Evolutionary conservation across 768 basidiomycete genomes (phyloP).

Genomic region (Pleurotus tuber-regium): DNA sequence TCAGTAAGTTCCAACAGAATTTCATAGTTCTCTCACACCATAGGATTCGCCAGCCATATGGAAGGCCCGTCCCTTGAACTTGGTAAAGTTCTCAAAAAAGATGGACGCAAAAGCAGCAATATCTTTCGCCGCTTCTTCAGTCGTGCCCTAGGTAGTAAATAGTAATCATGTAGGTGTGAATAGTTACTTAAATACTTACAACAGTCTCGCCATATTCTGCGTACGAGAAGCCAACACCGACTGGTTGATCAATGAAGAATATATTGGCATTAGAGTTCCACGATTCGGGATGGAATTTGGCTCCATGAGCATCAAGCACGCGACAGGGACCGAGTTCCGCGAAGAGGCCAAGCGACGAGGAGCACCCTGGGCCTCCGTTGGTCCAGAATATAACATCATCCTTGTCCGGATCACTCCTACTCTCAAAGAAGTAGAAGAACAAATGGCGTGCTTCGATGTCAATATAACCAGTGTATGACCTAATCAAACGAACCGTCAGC

Average conservation of each 20-base stretch:
- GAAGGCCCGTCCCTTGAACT: conserved; percentile 65
- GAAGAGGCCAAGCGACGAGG: conserved; percentile 56
- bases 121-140: conserved; percentile 67
- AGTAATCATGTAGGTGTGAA: too few species aligned
- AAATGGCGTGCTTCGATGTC: conserved; percentile 61
- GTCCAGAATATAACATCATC: conserved; percentile 64
- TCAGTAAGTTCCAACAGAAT: neutral
- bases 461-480: conserved; percentile 65
- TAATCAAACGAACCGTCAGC: conserved; percentile 18
- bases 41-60: conserved; percentile 78
- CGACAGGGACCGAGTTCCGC: conserved; percentile 79
- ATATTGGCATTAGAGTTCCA: conserved; percentile 70
- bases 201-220: conserved; percentile 63
- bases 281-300: conserved; percentile 53
- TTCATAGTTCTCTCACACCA: conserved; percentile 43
- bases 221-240: conserved; percentile 61
- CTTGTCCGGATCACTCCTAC: conserved; percentile 53
- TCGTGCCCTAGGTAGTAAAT: too few species aligned
- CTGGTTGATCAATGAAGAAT: conserved; percentile 61
- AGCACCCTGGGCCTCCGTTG: conserved; percentile 44
- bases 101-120: conserved; percentile 68
- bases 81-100: conserved; percentile 70
- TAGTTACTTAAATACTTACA: too few species aligned
- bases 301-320: conserved; percentile 48
- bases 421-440: conserved; percentile 81